Base-by-base conservation (phyloP, 2,329 filamentous ascomycete genomes). In the Ophiostoma australiae region DNA sequence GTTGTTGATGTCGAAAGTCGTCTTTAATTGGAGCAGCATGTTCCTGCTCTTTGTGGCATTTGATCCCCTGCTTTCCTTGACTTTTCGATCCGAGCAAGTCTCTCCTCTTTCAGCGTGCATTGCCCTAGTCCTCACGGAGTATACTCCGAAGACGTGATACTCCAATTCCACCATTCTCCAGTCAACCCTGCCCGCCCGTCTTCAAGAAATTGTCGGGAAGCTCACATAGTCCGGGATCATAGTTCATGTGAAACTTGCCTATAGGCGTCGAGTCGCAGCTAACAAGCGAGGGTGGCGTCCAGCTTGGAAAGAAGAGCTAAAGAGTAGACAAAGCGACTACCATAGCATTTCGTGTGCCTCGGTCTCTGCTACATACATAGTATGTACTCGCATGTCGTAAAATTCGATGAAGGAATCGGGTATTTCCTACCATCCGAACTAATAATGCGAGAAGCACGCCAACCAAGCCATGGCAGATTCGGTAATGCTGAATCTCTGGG, bases 251-350 rank as follows among this genome's bases (percentile, higher is more conserved):
- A 63, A 63, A 63, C 58, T 63, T 63, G 58, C 13, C 58, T 31
- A 15, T 33, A 27, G 27, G 15, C 17, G 58, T 63, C 13, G 27
- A 63, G 58, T 63, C 58, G 58, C 27, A 63, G 58, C 58, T 63
- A 31, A 33, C 58, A 63, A 63, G 58, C 58, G 27, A 63, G 58
- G 48, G 58, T 63, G 58, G 58, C 58, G 58, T 63, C 11, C 58
- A 31, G 15, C 7, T 23, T n/a, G 7, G 20, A 5, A 58, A 27
- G 6, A 27, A n/a, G 11, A 31, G n/a, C 39, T 41, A 41, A 41
- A 11, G 39, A 41, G 39, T 41, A 41, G n/a, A 31, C 52, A n/a
- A 58, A 58, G 52, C 23, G 23, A 7, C 11, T 37, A 20, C 27
- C 27, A 31, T 31, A 31, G 27, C 3, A 31, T 13, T 61, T 4